A percentile compares a stretch with the other conserved stretches of the same genome.
Conservation (phyloP, 495 filamentous ascomycete genomes). For the Corynascus novoguineensis region DNA sequence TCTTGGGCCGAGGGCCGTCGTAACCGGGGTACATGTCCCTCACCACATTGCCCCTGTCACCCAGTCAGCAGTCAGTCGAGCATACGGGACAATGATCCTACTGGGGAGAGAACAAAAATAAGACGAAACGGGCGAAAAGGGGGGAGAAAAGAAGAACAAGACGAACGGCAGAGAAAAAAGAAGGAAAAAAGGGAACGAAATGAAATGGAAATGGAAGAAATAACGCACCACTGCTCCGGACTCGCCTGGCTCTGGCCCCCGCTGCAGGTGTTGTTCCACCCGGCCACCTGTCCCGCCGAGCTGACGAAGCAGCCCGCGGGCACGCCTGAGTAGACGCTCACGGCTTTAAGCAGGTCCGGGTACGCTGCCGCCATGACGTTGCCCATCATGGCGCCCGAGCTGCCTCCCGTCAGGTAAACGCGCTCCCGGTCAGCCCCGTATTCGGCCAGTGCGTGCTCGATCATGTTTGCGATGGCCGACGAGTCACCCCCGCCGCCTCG, state of each 20-base stretch:
- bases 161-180: not conserved
- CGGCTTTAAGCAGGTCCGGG: conserved; percentile 52
- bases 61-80: not conserved
- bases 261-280: conserved; percentile 43
- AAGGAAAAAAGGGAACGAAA: not conserved
- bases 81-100: too few species aligned
- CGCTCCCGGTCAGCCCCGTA: conserved; percentile 31
- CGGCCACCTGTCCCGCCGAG: conserved; percentile 32
- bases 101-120: too few species aligned
- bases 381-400: conserved; percentile 40
- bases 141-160: not conserved
- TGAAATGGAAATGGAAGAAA: too few species aligned
- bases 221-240: conserved; percentile 32
- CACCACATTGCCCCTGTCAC: conserved; percentile 31
- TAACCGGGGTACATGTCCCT: conserved; percentile 45
- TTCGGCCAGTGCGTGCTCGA: conserved; percentile 30
- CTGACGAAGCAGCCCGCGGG: conserved; percentile 53
- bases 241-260: conserved; percentile 37
- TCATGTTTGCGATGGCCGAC: conserved; percentile 42
- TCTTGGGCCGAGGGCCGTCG: conserved; percentile 44
- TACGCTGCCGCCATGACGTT: conserved; percentile 56
- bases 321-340: conserved; percentile 52
- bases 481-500: conserved; percentile 34
- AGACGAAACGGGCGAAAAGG: too few species aligned
- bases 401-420: conserved; percentile 38